phyloP scores from a whole-genome alignment of 2,329 filamentous ascomycete genomes.

The Phyllosticta capitalensis region DNA sequence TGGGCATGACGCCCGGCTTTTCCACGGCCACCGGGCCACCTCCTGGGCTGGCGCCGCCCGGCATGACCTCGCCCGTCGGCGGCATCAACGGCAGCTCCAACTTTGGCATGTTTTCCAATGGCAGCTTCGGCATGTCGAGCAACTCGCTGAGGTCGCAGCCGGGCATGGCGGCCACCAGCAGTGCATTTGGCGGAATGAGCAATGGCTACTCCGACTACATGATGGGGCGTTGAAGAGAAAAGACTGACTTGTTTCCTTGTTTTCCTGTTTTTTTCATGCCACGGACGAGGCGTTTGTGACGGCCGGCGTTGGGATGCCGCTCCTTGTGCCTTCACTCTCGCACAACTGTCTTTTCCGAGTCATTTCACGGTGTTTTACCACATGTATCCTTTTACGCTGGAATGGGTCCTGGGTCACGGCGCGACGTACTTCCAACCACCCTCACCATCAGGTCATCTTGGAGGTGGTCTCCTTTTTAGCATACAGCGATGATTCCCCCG shows the following conservation, averaged over 20 bases:
- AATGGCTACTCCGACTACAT: constrained; percentile 29
- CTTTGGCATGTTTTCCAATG: constrained; percentile 29
- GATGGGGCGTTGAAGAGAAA: constrained; percentile 24
- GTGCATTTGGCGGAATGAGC: constrained; percentile 21
- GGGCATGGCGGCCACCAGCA: constrained; percentile 24
- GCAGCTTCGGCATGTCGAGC: constrained; percentile 24
- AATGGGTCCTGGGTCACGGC: constrained; percentile 22
- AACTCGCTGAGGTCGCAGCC: constrained; percentile 25
- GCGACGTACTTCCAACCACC: constrained; percentile 14
- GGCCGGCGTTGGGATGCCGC: constrained; percentile 11
- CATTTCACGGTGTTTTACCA: constrained; percentile 30
- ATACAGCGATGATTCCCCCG: constrained; percentile 37
- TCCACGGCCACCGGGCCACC: constrained; percentile 66
- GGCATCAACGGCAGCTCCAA: constrained; percentile 21
- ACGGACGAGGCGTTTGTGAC: not conserved
- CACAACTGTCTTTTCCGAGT: constrained; percentile 28
- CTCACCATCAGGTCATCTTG: constrained; percentile 24
- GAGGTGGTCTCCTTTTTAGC: constrained; percentile 30
- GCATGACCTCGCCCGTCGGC: constrained; percentile 40
- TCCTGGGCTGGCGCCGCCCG: constrained; percentile 73
- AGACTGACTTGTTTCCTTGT: not conserved
- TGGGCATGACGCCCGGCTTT: constrained; percentile 49
- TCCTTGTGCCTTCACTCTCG: constrained; percentile 9
- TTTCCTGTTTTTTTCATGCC: not conserved
- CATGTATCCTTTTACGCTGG: constrained; percentile 22